Conservation (phyloP, 2,329 filamentous ascomycete genomes). For the Sporothrix protearum region DNA sequence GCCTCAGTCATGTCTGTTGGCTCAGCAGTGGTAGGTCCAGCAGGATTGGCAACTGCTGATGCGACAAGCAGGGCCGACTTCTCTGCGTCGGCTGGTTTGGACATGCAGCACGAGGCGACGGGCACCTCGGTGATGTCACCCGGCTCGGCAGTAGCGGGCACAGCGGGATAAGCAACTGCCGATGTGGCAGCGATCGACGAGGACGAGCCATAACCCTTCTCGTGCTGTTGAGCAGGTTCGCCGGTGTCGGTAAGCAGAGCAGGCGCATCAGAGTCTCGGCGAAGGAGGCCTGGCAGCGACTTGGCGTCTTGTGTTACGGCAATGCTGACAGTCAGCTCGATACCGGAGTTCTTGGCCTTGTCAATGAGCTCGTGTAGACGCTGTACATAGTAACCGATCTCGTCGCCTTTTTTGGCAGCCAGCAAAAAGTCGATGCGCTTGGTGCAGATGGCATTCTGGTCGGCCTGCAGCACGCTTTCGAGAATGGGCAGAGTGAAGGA, state of each 20-base stretch:
- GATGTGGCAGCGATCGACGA: background rate
- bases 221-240: background rate
- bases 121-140: background rate
- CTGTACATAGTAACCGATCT: slow-evolving; percentile 54
- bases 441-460: slow-evolving; percentile 43
- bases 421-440: slow-evolving; percentile 53
- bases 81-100: slow-evolving; percentile 32
- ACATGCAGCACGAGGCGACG: slow-evolving; percentile 15
- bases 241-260: background rate
- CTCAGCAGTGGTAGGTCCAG: background rate
- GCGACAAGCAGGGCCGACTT: slow-evolving; percentile 20
- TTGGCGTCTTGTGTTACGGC: slow-evolving; percentile 46
- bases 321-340: slow-evolving; percentile 52
- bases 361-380: slow-evolving; percentile 47
- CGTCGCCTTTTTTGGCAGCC: slow-evolving; percentile 49
- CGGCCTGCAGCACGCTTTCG: slow-evolving; percentile 48
- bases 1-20: background rate
- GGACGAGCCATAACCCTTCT: slow-evolving; percentile 1
- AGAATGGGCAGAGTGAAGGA: slow-evolving; percentile 60
- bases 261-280: background rate
- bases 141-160: background rate
- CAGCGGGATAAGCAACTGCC: background rate
- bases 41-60: too few species aligned
- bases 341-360: slow-evolving; percentile 42
- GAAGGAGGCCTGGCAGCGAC: background rate